Conservation (phyloP, 2,329 filamentous ascomycete species). For the Stachybotrys chlorohalonatus region DNA sequence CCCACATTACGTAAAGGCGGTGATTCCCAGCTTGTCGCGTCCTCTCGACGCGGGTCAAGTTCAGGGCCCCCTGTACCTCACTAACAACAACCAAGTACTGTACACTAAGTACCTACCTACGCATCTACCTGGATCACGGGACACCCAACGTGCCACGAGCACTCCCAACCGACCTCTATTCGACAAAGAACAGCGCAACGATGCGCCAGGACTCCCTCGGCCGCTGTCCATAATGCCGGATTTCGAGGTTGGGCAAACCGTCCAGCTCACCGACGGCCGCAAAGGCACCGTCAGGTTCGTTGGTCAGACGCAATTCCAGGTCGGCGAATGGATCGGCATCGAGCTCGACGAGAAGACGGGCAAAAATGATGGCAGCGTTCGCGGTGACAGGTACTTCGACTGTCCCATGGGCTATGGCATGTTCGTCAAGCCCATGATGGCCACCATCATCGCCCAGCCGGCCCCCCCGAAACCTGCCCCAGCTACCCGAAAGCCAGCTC, state of each 20-base stretch:
- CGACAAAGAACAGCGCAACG: slow-evolving; percentile 10
- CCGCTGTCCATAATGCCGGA: slow-evolving; percentile 41
- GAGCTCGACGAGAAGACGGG: slow-evolving; percentile 75
- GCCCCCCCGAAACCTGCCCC: slow-evolving; percentile 25
- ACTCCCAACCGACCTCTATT: neutral
- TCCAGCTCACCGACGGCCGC: slow-evolving; percentile 72
- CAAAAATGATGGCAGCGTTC: slow-evolving; percentile 90
- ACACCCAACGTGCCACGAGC: neutral
- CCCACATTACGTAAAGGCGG: too few relatives aligned
- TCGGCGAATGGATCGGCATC: slow-evolving; percentile 81
- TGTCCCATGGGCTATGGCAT: slow-evolving; percentile 70
- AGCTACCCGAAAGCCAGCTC: slow-evolving; percentile 27
- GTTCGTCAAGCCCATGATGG: slow-evolving; percentile 70
- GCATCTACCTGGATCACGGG: neutral
- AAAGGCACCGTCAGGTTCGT: slow-evolving; percentile 72
- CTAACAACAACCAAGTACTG: slow-evolving; percentile 3
- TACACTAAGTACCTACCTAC: neutral
- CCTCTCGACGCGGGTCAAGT: neutral
- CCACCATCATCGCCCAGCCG: slow-evolving; percentile 49
- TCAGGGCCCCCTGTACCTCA: slow-evolving; percentile 12
- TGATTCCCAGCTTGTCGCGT: too few relatives aligned
- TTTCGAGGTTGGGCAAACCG: slow-evolving; percentile 58
- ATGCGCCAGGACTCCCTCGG: slow-evolving; percentile 19
- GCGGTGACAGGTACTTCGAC: slow-evolving; percentile 81
- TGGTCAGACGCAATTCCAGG: slow-evolving; percentile 70